These are phyloP conservation scores for Lagenidium giganteum DNA, from an alignment of 352 stramenopile species.

Conservation along the genomic window DNA sequence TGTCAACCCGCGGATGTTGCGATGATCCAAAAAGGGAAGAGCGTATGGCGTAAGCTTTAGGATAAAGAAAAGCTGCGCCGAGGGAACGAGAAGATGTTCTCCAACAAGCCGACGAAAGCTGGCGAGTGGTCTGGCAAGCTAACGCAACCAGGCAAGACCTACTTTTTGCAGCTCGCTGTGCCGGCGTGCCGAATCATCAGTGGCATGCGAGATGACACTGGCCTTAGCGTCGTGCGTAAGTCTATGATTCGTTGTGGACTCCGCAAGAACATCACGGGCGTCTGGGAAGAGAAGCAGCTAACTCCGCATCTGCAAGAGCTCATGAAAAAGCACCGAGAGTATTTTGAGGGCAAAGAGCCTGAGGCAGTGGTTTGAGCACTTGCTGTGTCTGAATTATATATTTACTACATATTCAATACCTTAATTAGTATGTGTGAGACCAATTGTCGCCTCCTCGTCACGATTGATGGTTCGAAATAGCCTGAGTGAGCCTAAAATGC, in stretches of 20 bases:
- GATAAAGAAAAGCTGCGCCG: slow-evolving; percentile 9
- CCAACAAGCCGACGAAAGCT: slow-evolving; percentile 5
- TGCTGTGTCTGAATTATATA: too few relatives aligned
- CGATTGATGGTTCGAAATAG: too few relatives aligned
- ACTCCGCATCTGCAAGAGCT: slow-evolving; percentile 10
- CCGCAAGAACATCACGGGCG: slow-evolving; percentile 5
- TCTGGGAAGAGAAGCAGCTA: slow-evolving; percentile 11
- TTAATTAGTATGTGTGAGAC: too few relatives aligned
- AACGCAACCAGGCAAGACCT: slow-evolving; percentile 5
- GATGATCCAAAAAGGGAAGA: slow-evolving; percentile 8
- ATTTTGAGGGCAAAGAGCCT: slow-evolving; percentile 9
- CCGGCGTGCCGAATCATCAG: slow-evolving; percentile 5
- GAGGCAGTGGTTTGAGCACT: too few relatives aligned
- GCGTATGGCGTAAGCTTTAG: slow-evolving; percentile 1
- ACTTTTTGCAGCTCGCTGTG: slow-evolving; percentile 6
- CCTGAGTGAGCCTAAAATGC: too few relatives aligned
- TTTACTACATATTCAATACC: too few relatives aligned
- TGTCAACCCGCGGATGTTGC: slow-evolving; percentile 7
- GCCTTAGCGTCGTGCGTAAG: slow-evolving; percentile 13
- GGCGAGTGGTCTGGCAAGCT: slow-evolving; percentile 9
- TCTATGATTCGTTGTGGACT: slow-evolving; percentile 16
- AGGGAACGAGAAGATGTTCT: background rate
- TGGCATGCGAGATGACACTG: slow-evolving; percentile 6
- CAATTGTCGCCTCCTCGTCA: too few relatives aligned
- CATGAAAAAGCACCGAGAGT: slow-evolving; percentile 3